These are phyloP conservation scores for Astraeus odoratus DNA, from an alignment of 768 basidiomycete genomes.

Conservation along the genomic window DNA sequence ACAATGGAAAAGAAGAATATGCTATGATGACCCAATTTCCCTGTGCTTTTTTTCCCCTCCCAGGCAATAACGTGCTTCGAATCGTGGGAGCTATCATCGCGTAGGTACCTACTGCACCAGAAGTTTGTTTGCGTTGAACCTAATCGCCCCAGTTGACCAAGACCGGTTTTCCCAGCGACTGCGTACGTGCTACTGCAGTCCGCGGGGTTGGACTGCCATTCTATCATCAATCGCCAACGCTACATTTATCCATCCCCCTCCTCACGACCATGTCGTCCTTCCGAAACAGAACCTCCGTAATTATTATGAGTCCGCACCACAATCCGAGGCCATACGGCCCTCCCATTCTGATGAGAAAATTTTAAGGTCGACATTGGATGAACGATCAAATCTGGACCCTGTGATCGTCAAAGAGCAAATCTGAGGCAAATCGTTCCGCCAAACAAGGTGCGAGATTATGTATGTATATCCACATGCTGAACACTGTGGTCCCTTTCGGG, in stretches of 20 bases:
- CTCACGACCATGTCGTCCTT: background rate
- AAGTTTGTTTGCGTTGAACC: too few relatives aligned
- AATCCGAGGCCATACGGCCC: background rate
- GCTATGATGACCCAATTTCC: too few relatives aligned
- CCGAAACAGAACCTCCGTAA: background rate
- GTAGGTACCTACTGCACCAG: too few relatives aligned
- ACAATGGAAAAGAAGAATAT: too few relatives aligned
- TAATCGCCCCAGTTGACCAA: too few relatives aligned
- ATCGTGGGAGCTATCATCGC: too few relatives aligned
- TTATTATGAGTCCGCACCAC: background rate
- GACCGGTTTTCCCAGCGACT: too few relatives aligned
- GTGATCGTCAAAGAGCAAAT: background rate
- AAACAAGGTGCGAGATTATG: background rate
- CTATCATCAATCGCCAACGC: background rate
- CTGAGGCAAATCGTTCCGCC: background rate
- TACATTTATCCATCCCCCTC: background rate
- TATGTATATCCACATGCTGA: background rate
- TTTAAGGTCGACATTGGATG: background rate
- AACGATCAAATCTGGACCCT: background rate
- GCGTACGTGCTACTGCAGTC: slow-evolving; percentile 4
- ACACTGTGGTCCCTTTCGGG: background rate
- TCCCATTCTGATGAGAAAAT: background rate
- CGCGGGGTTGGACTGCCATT: too few relatives aligned
- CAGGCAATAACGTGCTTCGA: too few relatives aligned
- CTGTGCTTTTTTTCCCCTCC: too few relatives aligned